Percentiles rank a stretch among this genome's conserved stretches.
Conservation (phyloP, 2,329 filamentous ascomycete species). For the Thermothelomyces thermophilus region DNA sequence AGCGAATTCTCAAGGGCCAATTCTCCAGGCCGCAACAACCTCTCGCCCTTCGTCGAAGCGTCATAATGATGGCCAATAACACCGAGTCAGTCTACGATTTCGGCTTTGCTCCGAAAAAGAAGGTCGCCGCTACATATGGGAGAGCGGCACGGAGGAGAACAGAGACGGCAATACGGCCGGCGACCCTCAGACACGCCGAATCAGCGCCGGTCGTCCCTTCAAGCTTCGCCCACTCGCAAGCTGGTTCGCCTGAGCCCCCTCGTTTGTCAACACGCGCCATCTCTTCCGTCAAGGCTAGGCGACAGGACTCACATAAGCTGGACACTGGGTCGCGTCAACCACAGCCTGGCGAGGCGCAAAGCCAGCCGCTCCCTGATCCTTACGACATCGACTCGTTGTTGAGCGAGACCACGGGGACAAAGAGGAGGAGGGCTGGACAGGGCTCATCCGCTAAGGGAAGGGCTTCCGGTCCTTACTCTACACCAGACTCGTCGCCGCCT, state of each 20-base stretch:
- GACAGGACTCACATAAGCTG: conserved; percentile 5
- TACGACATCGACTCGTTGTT: conserved; percentile 13
- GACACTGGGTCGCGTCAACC: conserved; percentile 7
- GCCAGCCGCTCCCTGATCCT: conserved; percentile 19
- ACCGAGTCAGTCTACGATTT: conserved; percentile 18
- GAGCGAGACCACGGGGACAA: conserved; percentile 17
- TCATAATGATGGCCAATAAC: conserved; percentile 17
- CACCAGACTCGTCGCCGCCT: conserved; percentile 24
- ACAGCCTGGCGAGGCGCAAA: conserved; percentile 14
- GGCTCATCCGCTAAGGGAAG: conserved; percentile 19
- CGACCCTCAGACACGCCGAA: conserved; percentile 14
- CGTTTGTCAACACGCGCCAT: conserved; percentile 5
- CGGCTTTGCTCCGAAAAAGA: conserved; percentile 27
- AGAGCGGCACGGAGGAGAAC: conserved; percentile 24
- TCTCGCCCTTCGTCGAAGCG: neutral
- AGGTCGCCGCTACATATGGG: conserved; percentile 28
- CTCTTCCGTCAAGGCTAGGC: conserved; percentile 7
- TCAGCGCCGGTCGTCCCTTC: conserved; percentile 16
- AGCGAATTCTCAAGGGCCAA: too few species aligned
- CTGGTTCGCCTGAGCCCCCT: conserved; percentile 17
- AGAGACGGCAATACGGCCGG: conserved; percentile 12
- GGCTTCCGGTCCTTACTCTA: conserved; percentile 20
- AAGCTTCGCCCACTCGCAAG: conserved; percentile 12
- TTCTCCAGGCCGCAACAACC: neutral
- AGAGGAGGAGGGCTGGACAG: conserved; percentile 22